These are phyloP conservation scores for Hyaloscypha finlandica DNA, from an alignment of 495 filamentous ascomycete species.

Conservation along the genomic window DNA sequence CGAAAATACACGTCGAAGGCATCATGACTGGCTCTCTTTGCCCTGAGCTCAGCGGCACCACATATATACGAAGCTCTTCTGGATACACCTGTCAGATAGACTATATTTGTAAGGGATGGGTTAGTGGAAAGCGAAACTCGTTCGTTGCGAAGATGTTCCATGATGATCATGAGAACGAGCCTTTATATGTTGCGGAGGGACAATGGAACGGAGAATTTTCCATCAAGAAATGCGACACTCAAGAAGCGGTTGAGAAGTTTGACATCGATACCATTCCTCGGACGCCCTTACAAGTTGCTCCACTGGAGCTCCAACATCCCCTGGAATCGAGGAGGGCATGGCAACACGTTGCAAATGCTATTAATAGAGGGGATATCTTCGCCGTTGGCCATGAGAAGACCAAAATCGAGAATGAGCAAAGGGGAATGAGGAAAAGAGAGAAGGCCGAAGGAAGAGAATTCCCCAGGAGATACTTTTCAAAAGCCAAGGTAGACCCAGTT, in stretches of 20 bases:
- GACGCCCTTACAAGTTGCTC: conserved; percentile 70
- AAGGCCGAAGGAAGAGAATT: conserved; percentile 76
- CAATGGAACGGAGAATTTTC: conserved; percentile 88
- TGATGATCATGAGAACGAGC: conserved; percentile 57
- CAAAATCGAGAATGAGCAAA: conserved; percentile 89
- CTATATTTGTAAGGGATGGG: conserved; percentile 90
- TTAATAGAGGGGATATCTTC: conserved; percentile 82
- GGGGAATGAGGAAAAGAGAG: conserved; percentile 80
- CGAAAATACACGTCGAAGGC: conserved; percentile 90
- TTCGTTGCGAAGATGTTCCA: conserved; percentile 74
- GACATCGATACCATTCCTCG: conserved; percentile 60
- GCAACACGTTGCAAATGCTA: conserved; percentile 78
- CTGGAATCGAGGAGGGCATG: conserved; percentile 89
- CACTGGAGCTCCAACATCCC: conserved; percentile 79
- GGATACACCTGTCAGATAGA: conserved; percentile 93
- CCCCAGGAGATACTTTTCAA: conserved; percentile 81
- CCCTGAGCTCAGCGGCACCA: conserved; percentile 81
- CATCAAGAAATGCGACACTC: conserved; percentile 72
- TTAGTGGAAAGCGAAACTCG: conserved; percentile 93
- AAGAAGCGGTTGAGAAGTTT: conserved; percentile 64
- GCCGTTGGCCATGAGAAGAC: conserved; percentile 74
- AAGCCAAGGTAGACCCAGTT: conserved; percentile 23
- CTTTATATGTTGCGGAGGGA: conserved; percentile 82
- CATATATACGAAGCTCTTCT: conserved; percentile 80
- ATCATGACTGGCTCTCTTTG: conserved; percentile 89